phyloP scores from a whole-genome alignment of 2,329 filamentous ascomycete genomes.

The Ascochyta fabae region DNA sequence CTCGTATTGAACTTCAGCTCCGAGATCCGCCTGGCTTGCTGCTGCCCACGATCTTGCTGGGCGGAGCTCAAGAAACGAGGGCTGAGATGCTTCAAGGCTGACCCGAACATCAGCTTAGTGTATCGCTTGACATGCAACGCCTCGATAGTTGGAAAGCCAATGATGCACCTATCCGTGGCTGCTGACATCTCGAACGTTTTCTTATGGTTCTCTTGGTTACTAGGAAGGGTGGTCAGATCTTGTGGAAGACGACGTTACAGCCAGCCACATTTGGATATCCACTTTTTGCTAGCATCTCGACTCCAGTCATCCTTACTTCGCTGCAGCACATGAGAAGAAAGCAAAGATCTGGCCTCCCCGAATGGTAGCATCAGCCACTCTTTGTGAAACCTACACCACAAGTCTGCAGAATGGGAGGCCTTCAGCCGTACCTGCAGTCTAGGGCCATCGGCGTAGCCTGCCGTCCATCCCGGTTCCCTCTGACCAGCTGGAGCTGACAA shows the following conservation, averaged over 20 bases:
- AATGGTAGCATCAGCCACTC: constrained; percentile 1
- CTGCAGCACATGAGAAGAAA: not conserved
- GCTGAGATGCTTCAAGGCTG: constrained; percentile 11
- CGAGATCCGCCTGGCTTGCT: not conserved
- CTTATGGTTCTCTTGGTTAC: not conserved
- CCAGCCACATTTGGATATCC: constrained; percentile 1
- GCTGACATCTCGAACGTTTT: constrained; percentile 5
- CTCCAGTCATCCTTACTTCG: not conserved
- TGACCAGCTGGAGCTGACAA: not conserved
- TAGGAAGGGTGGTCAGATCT: not conserved
- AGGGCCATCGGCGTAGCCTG: not conserved
- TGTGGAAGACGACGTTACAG: constrained; percentile 3
- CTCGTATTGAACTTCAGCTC: constrained; percentile 5
- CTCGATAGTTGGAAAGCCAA: not conserved
- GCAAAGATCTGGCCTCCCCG: not conserved
- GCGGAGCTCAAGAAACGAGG: not conserved
- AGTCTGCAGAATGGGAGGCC: not conserved
- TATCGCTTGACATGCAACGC: not conserved
- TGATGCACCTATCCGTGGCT: not conserved
- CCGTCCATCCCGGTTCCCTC: not conserved
- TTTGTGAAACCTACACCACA: not conserved
- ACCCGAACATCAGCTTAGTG: constrained; percentile 10
- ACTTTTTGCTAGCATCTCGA: not conserved
- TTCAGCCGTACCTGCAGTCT: not conserved
- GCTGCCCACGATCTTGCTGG: not conserved